Evolutionary conservation across 352 stramenopile genomes (phyloP).

Genomic region (Globisporangium cederbergense): DNA sequence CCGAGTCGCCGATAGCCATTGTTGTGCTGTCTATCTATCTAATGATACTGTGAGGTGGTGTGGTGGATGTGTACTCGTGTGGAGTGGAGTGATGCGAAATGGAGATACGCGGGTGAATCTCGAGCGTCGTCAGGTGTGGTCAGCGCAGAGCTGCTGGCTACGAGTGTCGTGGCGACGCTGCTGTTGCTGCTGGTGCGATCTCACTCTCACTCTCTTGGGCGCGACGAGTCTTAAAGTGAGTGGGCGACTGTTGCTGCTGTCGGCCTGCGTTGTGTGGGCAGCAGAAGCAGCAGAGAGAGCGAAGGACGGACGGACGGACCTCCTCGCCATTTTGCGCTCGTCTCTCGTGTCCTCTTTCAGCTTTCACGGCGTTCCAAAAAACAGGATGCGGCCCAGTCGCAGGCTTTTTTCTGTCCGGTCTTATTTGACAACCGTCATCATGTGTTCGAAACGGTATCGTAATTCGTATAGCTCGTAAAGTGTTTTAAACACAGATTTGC

Average conservation of each 20-base stretch:
- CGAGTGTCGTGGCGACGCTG: not conserved
- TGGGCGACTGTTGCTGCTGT: not conserved
- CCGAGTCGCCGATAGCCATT: conserved; percentile 1
- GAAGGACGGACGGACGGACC: not conserved
- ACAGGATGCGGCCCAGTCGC: not conserved
- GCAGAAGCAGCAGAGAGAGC: not conserved
- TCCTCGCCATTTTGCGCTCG: not conserved
- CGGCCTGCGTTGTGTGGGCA: not conserved
- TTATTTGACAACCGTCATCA: not conserved
- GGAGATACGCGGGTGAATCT: not conserved
- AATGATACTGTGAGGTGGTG: not conserved
- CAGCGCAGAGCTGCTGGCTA: not conserved
- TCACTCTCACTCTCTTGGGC: not conserved
- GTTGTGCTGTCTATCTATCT: not conserved
- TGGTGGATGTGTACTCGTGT: not conserved
- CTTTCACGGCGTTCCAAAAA: not conserved
- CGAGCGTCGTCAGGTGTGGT: not conserved
- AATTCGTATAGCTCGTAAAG: not conserved
- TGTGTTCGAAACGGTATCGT: too few relatives aligned
- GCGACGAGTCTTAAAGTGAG: not conserved
- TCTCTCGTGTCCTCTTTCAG: not conserved
- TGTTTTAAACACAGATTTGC: not conserved
- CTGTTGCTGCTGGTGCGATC: not conserved
- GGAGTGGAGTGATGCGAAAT: not conserved
- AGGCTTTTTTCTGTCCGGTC: not conserved